phyloP scores from a whole-genome alignment of 345 rosid genomes.

The Lumnitzera littorea region DNA sequence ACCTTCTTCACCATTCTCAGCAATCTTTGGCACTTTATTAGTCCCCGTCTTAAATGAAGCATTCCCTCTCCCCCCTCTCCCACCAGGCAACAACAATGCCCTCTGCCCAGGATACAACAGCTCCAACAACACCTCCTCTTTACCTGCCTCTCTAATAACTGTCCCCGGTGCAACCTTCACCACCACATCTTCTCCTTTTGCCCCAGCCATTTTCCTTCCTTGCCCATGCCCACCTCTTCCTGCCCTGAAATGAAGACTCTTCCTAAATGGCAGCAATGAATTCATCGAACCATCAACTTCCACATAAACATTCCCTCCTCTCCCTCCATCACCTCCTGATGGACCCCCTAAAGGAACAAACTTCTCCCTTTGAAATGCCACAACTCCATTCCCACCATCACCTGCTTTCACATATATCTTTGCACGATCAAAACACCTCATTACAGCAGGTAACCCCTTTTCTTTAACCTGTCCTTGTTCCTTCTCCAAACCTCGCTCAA shows the following conservation, averaged over 20 bases:
- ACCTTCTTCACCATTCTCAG: constrained; percentile 96
- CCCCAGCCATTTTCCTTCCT: constrained; percentile 67
- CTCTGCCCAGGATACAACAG: constrained; percentile 69
- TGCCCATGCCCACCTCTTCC: constrained; percentile 76
- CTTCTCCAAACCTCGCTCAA: constrained; percentile 20
- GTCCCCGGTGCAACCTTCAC: constrained; percentile 90
- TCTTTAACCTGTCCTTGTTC: constrained; percentile 49
- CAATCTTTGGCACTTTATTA: constrained; percentile 83
- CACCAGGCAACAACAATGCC: constrained; percentile 82
- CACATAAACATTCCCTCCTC: constrained; percentile 77
- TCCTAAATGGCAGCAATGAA: constrained; percentile 76
- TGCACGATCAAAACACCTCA: constrained; percentile 87
- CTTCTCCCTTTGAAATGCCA: constrained; percentile 84
- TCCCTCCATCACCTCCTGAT: constrained; percentile 96
- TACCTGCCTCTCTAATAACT: constrained; percentile 63
- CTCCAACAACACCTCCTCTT: constrained; percentile 75
- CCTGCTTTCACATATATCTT: constrained; percentile 80
- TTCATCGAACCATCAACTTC: constrained; percentile 81
- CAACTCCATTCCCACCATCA: constrained; percentile 85
- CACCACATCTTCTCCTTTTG: constrained; percentile 73
- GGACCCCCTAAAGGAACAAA: constrained; percentile 89
- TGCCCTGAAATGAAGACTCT: constrained; percentile 74
- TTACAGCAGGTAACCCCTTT: constrained; percentile 87
- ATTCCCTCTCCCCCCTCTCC: constrained; percentile 95
- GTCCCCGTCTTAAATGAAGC: constrained; percentile 75